These are phyloP conservation scores for Mucuna pruriens DNA, from an alignment of 306 rosid species.

Conservation along the genomic window DNA sequence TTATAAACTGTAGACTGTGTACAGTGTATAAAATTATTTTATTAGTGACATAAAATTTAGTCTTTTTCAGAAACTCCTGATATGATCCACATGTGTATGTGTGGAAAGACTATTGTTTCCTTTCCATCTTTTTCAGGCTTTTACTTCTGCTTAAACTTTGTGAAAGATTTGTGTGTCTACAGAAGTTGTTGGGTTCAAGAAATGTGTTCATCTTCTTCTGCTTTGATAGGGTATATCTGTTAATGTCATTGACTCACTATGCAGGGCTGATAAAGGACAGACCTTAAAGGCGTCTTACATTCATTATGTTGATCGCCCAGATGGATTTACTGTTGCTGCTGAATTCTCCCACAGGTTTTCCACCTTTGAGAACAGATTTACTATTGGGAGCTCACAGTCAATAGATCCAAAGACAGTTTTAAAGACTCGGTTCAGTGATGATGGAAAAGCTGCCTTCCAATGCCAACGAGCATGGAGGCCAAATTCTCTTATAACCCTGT, in stretches of 20 bases:
- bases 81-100: background rate
- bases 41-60: background rate
- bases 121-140: background rate
- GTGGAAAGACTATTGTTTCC: background rate
- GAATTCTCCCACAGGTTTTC: slow-evolving; percentile 77
- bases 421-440: slow-evolving; percentile 74
- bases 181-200: slow-evolving; percentile 21
- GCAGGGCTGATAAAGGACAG: slow-evolving; percentile 89
- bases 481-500: slow-evolving; percentile 73
- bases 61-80: background rate
- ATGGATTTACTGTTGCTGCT: slow-evolving; percentile 74
- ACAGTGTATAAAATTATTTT: background rate
- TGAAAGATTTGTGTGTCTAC: background rate
- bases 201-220: background rate
- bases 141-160: background rate
- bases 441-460: slow-evolving; percentile 77
- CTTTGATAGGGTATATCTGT: background rate
- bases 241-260: slow-evolving; percentile 6
- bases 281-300: slow-evolving; percentile 80
- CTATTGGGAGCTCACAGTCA: slow-evolving; percentile 78
- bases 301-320: slow-evolving; percentile 68
- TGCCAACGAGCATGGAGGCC: slow-evolving; percentile 95
- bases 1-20: background rate
- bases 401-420: slow-evolving; percentile 62
- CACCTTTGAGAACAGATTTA: slow-evolving; percentile 66